Evolutionary conservation across 208 protist species (phyloP), one percentile per base, ranked within the genome.

Genomic region (Crithidia thermophila): DNA sequence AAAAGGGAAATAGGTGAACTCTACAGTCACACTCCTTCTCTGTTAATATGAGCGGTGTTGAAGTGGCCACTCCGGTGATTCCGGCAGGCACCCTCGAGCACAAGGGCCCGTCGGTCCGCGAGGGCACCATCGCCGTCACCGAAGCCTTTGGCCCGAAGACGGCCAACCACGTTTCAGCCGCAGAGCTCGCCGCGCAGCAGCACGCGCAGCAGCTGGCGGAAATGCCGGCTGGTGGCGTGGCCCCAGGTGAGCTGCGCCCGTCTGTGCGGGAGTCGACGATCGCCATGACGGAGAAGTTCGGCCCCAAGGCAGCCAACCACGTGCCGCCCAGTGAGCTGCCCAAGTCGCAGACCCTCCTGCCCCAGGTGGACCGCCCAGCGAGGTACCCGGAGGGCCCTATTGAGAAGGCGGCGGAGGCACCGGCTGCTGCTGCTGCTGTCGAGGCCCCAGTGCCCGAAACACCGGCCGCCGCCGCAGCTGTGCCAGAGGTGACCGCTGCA

Each of bases 101-200:
- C 25, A n/a, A 20, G 4, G 47, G 67, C 4, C 72, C 72, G 0
- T 67, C 63, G 0, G 56, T 57, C 8, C 60, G 58, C 14, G 62
- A 62, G 45, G 58, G 45, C 28, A 77, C 72, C 36, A 65, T 72
- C 43, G 43, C 58, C 23, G 31, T 65, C 45, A 72, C 58, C 16
- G 37, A 70, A 50, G 20, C 28, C 31, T 60, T 66, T 37, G 68
- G 68, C 39, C 68, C 68, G 6, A 74, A 74, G 47, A 16, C 4
- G 14, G 45, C 28, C 9, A 45, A 55, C 43, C 59, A 53, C 52
- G 51, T 74, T 9, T 45, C 47, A 25, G 28, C 45, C 4, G 39
- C 47, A 20, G 63, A 50, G 47, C 51, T 55, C 23, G 45, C 61
- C 34, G 45, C 61, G 30, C 34, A 56, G 40, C 9, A 13, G 13